These are phyloP conservation scores for Phytophthora citrophthora DNA, from an alignment of 352 stramenopile genomes.

Conservation along the genomic window DNA sequence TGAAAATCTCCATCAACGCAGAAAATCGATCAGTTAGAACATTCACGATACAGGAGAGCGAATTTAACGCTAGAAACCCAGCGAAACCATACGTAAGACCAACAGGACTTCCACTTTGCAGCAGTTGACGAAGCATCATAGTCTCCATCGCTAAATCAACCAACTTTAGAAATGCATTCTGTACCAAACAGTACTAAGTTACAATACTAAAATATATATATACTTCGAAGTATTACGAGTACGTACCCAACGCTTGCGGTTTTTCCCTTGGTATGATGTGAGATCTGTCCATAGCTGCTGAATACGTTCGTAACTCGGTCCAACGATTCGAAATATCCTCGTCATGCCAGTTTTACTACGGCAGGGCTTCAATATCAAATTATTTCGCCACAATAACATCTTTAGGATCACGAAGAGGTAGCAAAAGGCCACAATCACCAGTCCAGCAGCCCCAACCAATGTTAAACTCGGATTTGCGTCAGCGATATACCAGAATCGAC, in stretches of 20 bases:
- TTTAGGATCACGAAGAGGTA: conserved; percentile 20
- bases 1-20: neutral
- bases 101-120: conserved; percentile 27
- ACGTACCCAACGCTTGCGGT: conserved; percentile 36
- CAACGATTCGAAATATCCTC: neutral
- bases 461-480: conserved; percentile 13
- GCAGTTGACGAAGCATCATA: conserved; percentile 24
- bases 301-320: conserved; percentile 2
- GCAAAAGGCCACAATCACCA: conserved; percentile 16
- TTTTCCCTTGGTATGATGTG: conserved; percentile 22
- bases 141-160: conserved; percentile 23
- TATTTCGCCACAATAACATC: conserved; percentile 28
- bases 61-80: conserved; percentile 1
- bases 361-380: neutral
- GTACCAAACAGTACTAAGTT: neutral
- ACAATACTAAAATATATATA: neutral
- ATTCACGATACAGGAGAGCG: neutral
- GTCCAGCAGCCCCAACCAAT: neutral
- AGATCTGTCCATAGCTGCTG: conserved; percentile 14
- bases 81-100: conserved; percentile 33
- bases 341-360: neutral
- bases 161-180: conserved; percentile 35
- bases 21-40: neutral
- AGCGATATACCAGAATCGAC: conserved; percentile 12
- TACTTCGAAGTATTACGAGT: neutral